Evolutionary conservation across 1,139 yeast species (phyloP).

Genomic region (Zygosaccharomyces pseudobailii): DNA sequence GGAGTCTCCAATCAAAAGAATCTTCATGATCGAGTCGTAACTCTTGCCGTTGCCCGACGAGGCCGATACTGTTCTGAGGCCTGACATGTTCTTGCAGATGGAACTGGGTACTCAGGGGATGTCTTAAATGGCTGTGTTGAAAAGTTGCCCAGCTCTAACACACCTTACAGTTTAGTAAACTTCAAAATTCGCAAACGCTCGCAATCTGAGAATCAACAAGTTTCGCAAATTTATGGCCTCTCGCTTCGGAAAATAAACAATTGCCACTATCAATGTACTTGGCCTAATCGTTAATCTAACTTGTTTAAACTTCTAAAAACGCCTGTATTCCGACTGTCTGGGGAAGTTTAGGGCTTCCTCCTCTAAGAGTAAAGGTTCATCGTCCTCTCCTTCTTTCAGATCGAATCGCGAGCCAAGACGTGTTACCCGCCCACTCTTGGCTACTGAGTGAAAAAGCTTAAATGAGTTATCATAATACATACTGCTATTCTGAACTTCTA

Average conservation of each 20-base stretch:
- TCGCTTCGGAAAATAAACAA: background rate
- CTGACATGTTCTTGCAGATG: conserved; percentile 22
- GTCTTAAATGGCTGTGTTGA: background rate
- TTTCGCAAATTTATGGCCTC: background rate
- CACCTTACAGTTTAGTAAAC: background rate
- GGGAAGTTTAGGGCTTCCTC: background rate
- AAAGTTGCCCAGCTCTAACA: background rate
- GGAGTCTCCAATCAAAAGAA: conserved; percentile 91
- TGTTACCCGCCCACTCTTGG: conserved; percentile 7
- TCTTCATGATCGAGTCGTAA: conserved; percentile 91
- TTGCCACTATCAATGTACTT: background rate
- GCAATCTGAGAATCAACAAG: background rate
- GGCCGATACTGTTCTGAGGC: conserved; percentile 29
- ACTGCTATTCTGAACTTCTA: background rate
- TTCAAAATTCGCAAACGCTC: background rate
- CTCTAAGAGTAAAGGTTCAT: background rate
- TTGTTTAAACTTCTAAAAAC: background rate
- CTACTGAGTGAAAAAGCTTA: background rate
- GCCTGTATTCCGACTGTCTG: background rate
- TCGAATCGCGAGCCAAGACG: background rate
- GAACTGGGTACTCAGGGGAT: background rate
- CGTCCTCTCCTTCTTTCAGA: background rate
- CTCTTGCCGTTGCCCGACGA: conserved; percentile 46
- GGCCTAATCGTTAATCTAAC: background rate
- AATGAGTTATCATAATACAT: background rate